These are phyloP conservation scores for Cordia subcordata DNA, from an alignment of 257 asterid species.

Conservation along the genomic window DNA sequence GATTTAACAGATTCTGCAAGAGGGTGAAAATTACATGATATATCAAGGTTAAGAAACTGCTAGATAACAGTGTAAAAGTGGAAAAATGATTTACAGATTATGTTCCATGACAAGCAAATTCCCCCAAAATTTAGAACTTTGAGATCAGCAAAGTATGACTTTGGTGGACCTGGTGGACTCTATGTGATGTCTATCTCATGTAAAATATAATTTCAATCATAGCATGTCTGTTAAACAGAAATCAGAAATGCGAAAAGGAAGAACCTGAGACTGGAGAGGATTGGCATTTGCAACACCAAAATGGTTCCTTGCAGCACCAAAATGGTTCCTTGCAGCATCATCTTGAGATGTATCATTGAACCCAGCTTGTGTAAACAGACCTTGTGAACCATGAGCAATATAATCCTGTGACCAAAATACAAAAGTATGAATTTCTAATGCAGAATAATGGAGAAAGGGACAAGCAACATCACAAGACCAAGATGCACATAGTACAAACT, in stretches of 20 bases:
- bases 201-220: background rate
- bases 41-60: background rate
- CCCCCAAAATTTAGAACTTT: background rate
- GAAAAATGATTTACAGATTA: conserved; percentile 5
- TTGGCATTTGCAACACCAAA: conserved; percentile 54
- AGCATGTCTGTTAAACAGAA: conserved; percentile 1
- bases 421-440: conserved; percentile 1
- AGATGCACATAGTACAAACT: too few species aligned
- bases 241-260: background rate
- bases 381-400: conserved; percentile 89
- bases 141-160: background rate
- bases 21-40: background rate
- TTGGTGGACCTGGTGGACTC: too few species aligned
- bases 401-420: conserved; percentile 51
- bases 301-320: conserved; percentile 70
- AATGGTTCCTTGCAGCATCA: conserved; percentile 74
- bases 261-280: conserved; percentile 86
- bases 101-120: background rate
- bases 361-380: conserved; percentile 85
- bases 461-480: too few species aligned
- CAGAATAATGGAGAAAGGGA: background rate
- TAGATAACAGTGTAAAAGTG: background rate
- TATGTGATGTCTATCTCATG: background rate
- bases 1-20: conserved; percentile 65
- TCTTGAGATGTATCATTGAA: conserved; percentile 80